Evolutionary conservation across 1,284 basidiomycete genomes (phyloP), one percentile per base, ranked within the genome.

Genomic region (Schizophyllum commune): DNA sequence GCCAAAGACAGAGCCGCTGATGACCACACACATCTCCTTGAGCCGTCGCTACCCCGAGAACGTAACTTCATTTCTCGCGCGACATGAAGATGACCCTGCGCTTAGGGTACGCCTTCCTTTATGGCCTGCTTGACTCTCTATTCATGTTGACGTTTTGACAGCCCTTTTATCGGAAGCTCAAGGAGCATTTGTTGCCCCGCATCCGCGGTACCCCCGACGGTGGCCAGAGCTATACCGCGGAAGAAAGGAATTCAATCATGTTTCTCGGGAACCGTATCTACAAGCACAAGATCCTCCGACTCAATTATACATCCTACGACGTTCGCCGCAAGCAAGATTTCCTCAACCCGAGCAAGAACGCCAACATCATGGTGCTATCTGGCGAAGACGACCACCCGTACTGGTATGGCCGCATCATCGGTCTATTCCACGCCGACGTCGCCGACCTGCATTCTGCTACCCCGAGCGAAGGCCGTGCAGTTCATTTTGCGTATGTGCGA

Each of bases 351-450:
- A 11, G 47, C 5, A 58, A 57, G 7, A 62, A 62, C 32, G 55
- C 60, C 27, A 54, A 66, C 57, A 20, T 67, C 39, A 66, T 67
- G 61, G 59, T 65, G 5, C 63, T 68, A 9, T 51, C 61, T 1
- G 57, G 68, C 2, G 61, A 58, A 6, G 62, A 63, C n/a, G 60
- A 60, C 17, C 65, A 73, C 56, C 69, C 69, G 0, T 77, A 72
- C 60, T 73, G 71, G 71, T 79, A 77, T 66, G 73, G 70, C 0
- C 62, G 63, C 0, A 66, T 79, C 0, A 56, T 77, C 21, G 68
- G 71, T 0, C 68, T 78, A 1, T 76, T 70, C 59, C 75, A 78
- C 58, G 67, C 64, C 9, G 63, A 66, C 9, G 66, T 76, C n/a
- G 22, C 58, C 6, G 55, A 69, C 39, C 47, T 58, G 61, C 7